Base-by-base conservation (phyloP, 179 eudicot species). In the Pouteria campechiana region DNA sequence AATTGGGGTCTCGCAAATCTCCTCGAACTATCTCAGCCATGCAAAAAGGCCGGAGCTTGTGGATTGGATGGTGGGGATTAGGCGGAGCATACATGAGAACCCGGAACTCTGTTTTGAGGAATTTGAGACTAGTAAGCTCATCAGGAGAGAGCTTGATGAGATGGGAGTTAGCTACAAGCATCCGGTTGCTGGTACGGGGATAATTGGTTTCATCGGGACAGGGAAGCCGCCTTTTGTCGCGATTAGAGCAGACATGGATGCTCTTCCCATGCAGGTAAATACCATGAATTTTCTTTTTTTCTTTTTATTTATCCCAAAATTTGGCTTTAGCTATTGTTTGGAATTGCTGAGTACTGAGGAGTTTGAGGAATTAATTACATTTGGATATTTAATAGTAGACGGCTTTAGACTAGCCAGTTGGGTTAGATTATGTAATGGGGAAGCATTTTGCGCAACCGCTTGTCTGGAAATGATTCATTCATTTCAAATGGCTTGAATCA, bases 241-340 rank as follows among this genome's bases (percentile, higher is more conserved):
- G 17, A 7, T 78, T 15, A 55, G 86, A 25, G 86, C 86, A 9
- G 86, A 78, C 54, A 78, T 78, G 86, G 86, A 78, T 74, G 86
- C 86, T 34, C 67, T 78, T 22, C 39, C 78, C 5, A 47, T 78
- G 52, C 75, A 78, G 81, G 86, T 78, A 14, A 33, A 12, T 41
- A 37, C 17, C 7, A 14, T 14, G 3, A 17, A 3, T 5, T 53
- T 25, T 3, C 20, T 24, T 22, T 16, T 62, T 9, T 7, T 1
- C 5, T 30, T 39, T 25, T 10, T 22, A 9, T 18, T 6, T 6
- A 15, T 28, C 11, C 7, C 18, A 16, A 25, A 6, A 4, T 8
- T 25, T 21, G 24, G 8, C 23, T 1, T 7, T 14, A 14, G 32
- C n/a, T 15, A 11, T n/a, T n/a, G n/a, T n/a, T n/a, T n/a, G n/a